A percentile compares a stretch with the other conserved stretches of the same genome.
Conservation (phyloP, 306 rosid genomes). For the Begonia fuchsioides region DNA sequence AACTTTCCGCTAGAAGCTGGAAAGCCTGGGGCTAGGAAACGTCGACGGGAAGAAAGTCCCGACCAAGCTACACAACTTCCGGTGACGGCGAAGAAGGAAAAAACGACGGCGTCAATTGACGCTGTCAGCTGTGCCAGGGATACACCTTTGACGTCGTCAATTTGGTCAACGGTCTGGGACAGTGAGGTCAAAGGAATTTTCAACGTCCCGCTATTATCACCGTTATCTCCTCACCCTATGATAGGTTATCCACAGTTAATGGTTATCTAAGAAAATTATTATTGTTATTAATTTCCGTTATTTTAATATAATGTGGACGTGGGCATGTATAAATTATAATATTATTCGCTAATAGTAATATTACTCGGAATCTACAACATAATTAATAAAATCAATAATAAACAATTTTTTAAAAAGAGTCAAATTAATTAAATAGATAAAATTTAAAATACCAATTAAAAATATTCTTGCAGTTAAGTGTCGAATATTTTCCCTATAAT, state of each 20-base stretch:
- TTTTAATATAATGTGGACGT: not conserved
- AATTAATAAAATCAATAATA: no score
- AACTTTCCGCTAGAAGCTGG: slow-evolving; percentile 43
- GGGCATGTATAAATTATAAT: no score
- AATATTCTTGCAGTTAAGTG: no score
- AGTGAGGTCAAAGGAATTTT: slow-evolving; percentile 38
- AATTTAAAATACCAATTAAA: no score
- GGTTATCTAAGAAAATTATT: slow-evolving; percentile 25
- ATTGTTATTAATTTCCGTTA: not conserved
- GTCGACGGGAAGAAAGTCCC: slow-evolving; percentile 21
- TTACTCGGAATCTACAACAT: no score
- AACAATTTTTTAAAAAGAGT: no score
- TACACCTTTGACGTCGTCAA: slow-evolving; percentile 71
- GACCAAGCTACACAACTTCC: slow-evolving; percentile 5
- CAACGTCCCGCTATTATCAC: slow-evolving; percentile 57
- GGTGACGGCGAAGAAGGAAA: slow-evolving; percentile 35
- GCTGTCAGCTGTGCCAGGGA: slow-evolving; percentile 12
- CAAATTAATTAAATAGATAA: no score
- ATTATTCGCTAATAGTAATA: no score
- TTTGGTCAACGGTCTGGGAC: slow-evolving; percentile 58
- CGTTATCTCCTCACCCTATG: slow-evolving; percentile 59
- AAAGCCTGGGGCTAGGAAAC: slow-evolving; percentile 15
- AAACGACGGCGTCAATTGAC: slow-evolving; percentile 14
- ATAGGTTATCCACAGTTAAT: slow-evolving; percentile 45
- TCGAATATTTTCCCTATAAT: no score